A percentile compares a stretch with the other conserved stretches of the same genome.
phyloP scores from a whole-genome alignment of 352 stramenopile species.

The Globisporangium canariense region DNA sequence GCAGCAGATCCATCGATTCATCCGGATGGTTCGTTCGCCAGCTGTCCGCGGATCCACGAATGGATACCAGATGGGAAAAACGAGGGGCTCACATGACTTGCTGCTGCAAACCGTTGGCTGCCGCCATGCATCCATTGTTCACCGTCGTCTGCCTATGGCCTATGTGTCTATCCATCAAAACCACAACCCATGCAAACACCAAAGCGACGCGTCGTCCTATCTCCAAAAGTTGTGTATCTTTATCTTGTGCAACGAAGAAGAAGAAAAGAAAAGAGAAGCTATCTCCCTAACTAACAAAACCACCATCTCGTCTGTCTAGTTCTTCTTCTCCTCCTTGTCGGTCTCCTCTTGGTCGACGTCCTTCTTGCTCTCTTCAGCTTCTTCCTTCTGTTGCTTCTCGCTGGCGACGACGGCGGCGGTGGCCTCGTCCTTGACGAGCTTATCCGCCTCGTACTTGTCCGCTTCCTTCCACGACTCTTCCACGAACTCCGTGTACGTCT shows the following conservation, averaged over 20 bases:
- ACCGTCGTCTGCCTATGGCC: too few relatives aligned
- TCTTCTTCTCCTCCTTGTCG: constrained; percentile 7
- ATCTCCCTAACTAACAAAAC: background rate
- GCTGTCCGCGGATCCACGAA: background rate
- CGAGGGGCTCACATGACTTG: too few relatives aligned
- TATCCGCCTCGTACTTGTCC: constrained; percentile 77
- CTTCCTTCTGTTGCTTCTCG: constrained; percentile 1
- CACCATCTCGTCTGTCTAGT: background rate
- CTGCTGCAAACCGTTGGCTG: too few relatives aligned
- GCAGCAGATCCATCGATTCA: background rate
- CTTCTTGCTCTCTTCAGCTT: background rate
- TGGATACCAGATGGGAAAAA: background rate
- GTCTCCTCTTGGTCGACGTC: background rate
- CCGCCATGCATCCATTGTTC: too few relatives aligned
- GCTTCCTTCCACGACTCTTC: constrained; percentile 86
- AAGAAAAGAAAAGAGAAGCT: background rate
- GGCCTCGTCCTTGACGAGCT: constrained; percentile 29
- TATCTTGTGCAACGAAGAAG: background rate
- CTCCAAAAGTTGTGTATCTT: background rate
- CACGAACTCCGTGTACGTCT: constrained; percentile 96
- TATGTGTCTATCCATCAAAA: background rate
- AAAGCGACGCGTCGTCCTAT: background rate
- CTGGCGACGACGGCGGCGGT: background rate
- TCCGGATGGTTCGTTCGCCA: background rate
- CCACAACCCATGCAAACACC: background rate